phyloP scores from a whole-genome alignment of 2,329 filamentous ascomycete genomes.

The Alternaria sp. region DNA sequence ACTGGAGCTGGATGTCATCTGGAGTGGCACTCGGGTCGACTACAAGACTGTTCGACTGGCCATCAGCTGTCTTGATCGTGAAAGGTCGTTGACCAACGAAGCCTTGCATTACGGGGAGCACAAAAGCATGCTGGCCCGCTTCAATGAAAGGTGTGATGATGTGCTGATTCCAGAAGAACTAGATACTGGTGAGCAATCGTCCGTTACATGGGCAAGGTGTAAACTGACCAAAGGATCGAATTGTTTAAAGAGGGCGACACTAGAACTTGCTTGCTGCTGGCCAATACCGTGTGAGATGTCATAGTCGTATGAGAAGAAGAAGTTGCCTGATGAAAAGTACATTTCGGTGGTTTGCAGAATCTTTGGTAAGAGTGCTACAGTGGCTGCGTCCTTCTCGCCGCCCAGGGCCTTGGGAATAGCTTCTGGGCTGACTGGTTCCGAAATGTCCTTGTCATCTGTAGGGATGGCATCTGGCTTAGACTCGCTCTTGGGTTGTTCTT shows the following conservation, averaged over 20 bases:
- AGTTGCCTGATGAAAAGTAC: conserved; percentile 81
- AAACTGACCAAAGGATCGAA: conserved; percentile 69
- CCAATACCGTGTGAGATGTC: conserved; percentile 77
- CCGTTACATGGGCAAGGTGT: background rate
- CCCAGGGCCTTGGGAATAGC: conserved; percentile 44
- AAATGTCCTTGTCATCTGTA: conserved; percentile 25
- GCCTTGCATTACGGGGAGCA: conserved; percentile 87
- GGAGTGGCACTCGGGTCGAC: conserved; percentile 43
- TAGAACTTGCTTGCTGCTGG: conserved; percentile 50
- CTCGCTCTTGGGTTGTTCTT: conserved; percentile 25
- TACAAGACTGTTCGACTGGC: conserved; percentile 38
- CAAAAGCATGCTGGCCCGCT: conserved; percentile 71
- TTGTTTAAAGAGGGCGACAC: conserved; percentile 70
- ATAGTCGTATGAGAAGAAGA: conserved; percentile 94
- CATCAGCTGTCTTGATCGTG: conserved; percentile 64
- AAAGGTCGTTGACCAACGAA: conserved; percentile 90
- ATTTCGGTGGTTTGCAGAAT: conserved; percentile 83
- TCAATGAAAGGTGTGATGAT: conserved; percentile 76
- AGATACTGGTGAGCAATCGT: conserved; percentile 3
- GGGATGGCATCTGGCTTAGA: conserved; percentile 29
- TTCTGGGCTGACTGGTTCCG: conserved; percentile 36
- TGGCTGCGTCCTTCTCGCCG: conserved; percentile 42
- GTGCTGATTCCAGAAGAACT: conserved; percentile 91
- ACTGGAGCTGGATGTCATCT: conserved; percentile 45
- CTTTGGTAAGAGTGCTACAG: conserved; percentile 71